A percentile compares a stretch with the other conserved stretches of the same genome.
Evolutionary conservation across 306 rosid species (phyloP).

Genomic region (Quercus glauca): DNA sequence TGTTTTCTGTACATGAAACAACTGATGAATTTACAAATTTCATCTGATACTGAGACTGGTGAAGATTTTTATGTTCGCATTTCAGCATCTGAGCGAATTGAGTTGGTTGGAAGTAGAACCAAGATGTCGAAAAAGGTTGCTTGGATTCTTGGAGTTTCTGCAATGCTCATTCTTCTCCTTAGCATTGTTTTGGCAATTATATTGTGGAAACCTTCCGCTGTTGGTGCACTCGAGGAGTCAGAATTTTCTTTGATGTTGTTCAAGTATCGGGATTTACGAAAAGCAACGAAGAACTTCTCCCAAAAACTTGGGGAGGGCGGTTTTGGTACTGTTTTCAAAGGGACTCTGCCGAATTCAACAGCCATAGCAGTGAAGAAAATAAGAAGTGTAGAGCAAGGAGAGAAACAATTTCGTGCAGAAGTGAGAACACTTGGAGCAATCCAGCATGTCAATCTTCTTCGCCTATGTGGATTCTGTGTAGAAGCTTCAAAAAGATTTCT

Average conservation of each 20-base stretch:
- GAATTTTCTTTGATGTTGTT: neutral
- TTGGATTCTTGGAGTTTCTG: neutral
- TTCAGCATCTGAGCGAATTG: neutral
- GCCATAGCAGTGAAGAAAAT: conserved; percentile 32
- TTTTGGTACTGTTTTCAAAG: conserved; percentile 30
- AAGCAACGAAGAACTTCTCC: neutral
- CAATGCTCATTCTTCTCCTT: neutral
- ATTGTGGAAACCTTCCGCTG: too few relatives aligned
- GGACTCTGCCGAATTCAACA: conserved; percentile 11
- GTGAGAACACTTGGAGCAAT: conserved; percentile 14
- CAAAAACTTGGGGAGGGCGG: conserved; percentile 26
- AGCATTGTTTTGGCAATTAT: neutral
- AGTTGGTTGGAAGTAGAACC: neutral
- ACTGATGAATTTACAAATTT: neutral
- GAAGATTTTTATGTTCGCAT: neutral
- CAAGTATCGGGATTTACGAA: neutral
- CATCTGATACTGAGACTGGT: neutral
- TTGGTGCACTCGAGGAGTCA: neutral
- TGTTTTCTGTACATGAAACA: neutral
- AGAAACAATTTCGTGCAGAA: conserved; percentile 25
- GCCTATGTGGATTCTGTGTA: conserved; percentile 15
- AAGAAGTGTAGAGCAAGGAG: conserved; percentile 18
- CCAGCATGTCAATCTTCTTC: conserved; percentile 25
- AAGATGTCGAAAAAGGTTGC: neutral
- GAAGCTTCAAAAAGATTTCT: conserved; percentile 2